Conservation (phyloP, 2,329 filamentous ascomycete genomes). For the Beauveria asiatica region DNA sequence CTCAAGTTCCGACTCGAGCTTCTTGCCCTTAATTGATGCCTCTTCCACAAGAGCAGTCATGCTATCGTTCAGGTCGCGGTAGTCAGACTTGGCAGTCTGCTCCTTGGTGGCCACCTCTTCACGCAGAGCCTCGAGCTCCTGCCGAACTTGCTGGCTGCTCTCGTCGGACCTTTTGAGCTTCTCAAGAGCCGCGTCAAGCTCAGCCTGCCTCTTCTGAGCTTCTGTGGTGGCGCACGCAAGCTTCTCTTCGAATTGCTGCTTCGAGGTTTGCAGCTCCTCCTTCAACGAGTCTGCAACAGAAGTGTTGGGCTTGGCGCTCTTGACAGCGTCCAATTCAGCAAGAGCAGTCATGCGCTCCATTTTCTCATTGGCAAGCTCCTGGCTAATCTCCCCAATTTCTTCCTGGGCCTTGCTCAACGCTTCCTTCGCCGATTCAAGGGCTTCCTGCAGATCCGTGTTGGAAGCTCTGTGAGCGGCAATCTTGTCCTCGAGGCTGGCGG, state of each 20-base stretch:
- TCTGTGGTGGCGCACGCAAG: constrained; percentile 26
- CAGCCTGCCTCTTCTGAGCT: constrained; percentile 27
- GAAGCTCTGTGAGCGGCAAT: constrained; percentile 27
- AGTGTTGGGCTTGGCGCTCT: constrained; percentile 48
- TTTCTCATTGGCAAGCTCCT: constrained; percentile 49
- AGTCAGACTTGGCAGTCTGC: constrained; percentile 51
- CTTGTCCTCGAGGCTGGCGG: constrained; percentile 26
- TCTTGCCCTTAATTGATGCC: constrained; percentile 44
- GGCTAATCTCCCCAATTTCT: constrained; percentile 41
- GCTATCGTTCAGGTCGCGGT: constrained; percentile 55
- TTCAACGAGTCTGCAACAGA: constrained; percentile 44
- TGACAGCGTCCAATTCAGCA: constrained; percentile 51
- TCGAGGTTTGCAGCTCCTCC: constrained; percentile 39
- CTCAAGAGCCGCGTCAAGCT: constrained; percentile 26
- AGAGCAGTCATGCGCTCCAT: constrained; percentile 51
- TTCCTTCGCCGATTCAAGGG: constrained; percentile 31
- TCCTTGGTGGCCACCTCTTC: constrained; percentile 41
- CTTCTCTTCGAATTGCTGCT: constrained; percentile 37
- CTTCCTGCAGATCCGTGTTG: constrained; percentile 27
- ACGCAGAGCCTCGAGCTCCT: constrained; percentile 45
- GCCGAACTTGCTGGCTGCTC: constrained; percentile 40
- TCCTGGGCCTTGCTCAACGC: constrained; percentile 36
- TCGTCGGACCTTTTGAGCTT: constrained; percentile 27
- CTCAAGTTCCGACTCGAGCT: constrained; percentile 40
- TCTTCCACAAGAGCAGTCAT: constrained; percentile 54